A percentile compares a stretch with the other conserved stretches of the same genome.
Evolutionary conservation across 352 stramenopile species (phyloP).

Genomic region (Globisporangium sylvaticum): DNA sequence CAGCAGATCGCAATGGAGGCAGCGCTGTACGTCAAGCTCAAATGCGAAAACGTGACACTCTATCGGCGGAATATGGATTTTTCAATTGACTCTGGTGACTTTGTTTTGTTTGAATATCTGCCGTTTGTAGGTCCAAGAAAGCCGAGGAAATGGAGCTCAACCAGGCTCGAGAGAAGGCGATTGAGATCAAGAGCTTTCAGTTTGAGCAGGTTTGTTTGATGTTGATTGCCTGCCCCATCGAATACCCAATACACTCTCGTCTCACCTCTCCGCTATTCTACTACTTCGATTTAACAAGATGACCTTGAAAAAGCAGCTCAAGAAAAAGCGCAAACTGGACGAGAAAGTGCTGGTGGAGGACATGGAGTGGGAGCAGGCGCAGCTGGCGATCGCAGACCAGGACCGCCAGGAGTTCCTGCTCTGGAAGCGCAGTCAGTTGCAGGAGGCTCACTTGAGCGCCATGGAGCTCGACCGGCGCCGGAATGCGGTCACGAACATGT

Average conservation of each 20-base stretch:
- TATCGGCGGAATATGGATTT: too few species aligned
- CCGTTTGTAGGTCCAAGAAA: constrained; percentile 4
- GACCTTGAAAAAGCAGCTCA: constrained; percentile 14
- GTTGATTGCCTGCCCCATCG: background rate
- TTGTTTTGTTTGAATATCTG: background rate
- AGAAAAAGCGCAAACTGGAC: constrained; percentile 27
- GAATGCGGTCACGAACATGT: constrained; percentile 22
- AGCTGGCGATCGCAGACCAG: constrained; percentile 21
- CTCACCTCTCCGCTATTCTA: background rate
- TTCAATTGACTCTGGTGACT: background rate
- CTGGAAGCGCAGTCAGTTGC: constrained; percentile 17
- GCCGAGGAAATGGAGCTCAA: constrained; percentile 6
- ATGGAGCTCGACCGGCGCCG: constrained; percentile 32
- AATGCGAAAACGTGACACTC: too few species aligned
- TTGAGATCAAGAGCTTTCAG: constrained; percentile 19
- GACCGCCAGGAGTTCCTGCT: constrained; percentile 6
- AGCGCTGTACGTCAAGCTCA: constrained; percentile 1
- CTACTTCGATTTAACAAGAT: constrained; percentile 17
- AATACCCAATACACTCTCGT: background rate
- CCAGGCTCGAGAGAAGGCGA: constrained; percentile 5
- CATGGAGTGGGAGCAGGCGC: constrained; percentile 34
- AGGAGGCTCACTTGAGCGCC: constrained; percentile 19
- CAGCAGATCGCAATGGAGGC: constrained; percentile 11
- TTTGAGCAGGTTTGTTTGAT: constrained; percentile 14
- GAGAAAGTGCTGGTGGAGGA: constrained; percentile 24